Conservation (phyloP, 2,329 filamentous ascomycete species). For the Myrmaecium sp. region DNA sequence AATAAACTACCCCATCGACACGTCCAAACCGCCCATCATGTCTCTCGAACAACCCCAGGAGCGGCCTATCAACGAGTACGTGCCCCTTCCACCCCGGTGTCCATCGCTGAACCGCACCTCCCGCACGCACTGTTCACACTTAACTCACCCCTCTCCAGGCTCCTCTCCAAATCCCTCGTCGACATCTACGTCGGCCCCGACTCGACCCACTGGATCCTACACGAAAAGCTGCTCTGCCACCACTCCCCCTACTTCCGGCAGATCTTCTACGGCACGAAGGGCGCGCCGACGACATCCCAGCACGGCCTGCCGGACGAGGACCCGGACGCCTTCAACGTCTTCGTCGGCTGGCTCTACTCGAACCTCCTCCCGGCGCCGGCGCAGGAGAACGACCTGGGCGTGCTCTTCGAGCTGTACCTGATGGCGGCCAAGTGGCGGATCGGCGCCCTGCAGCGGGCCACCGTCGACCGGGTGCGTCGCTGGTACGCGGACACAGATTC, state of each 20-base stretch:
- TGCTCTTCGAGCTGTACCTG: slow-evolving; percentile 37
- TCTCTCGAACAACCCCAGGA: no score
- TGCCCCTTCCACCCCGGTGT: no score
- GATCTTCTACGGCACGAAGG: slow-evolving; percentile 31
- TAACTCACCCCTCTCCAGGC: slow-evolving; percentile 22
- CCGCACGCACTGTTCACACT: no score
- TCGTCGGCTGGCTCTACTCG: slow-evolving; percentile 38
- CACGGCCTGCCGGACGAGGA: slow-evolving; percentile 34
- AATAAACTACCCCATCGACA: no score
- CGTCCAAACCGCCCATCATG: no score
- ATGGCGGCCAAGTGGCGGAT: slow-evolving; percentile 37
- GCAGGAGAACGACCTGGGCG: slow-evolving; percentile 32
- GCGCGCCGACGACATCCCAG: slow-evolving; percentile 8
- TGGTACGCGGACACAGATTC: slow-evolving; percentile 36
- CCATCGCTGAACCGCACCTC: no score
- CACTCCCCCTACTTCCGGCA: slow-evolving; percentile 37
- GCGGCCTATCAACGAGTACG: no score
- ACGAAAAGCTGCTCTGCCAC: slow-evolving; percentile 39
- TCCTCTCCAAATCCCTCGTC: slow-evolving; percentile 36
- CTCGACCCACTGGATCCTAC: slow-evolving; percentile 37
- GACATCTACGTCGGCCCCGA: slow-evolving; percentile 38
- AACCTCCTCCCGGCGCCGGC: slow-evolving; percentile 28
- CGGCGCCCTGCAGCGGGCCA: slow-evolving; percentile 27
- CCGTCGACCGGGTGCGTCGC: slow-evolving; percentile 31
- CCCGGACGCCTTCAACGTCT: slow-evolving; percentile 31